Percentiles rank a stretch among this genome's conserved stretches.
These are phyloP conservation scores for Metschnikowia sp. DNA, from an alignment of 805 yeast species.

Conservation along the genomic window DNA sequence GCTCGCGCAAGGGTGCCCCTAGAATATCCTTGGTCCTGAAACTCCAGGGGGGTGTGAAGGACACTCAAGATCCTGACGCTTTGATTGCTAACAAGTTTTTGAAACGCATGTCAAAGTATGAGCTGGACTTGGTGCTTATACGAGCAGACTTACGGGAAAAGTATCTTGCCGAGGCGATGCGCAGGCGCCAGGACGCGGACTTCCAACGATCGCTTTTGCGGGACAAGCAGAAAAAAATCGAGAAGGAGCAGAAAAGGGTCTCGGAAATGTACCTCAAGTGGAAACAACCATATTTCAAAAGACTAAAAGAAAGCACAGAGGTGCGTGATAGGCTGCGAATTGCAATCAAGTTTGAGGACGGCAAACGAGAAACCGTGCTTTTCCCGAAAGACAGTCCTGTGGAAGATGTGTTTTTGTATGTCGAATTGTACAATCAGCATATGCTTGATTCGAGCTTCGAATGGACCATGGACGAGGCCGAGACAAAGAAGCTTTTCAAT, in stretches of 20 bases:
- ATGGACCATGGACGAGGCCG: slow-evolving; percentile 21
- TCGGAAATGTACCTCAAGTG: slow-evolving; percentile 39
- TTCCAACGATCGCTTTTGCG: slow-evolving; percentile 65
- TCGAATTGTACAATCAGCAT: slow-evolving; percentile 37
- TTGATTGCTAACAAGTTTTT: slow-evolving; percentile 39
- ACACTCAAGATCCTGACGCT: slow-evolving; percentile 31
- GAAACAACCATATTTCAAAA: slow-evolving; percentile 30
- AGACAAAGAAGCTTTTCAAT: slow-evolving; percentile 22
- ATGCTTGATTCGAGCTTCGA: slow-evolving; percentile 30
- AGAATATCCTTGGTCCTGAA: slow-evolving; percentile 59
- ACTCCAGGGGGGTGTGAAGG: slow-evolving; percentile 58
- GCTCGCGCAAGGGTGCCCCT: slow-evolving; percentile 51
- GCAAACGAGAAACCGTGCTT: slow-evolving; percentile 47
- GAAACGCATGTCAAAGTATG: slow-evolving; percentile 52
- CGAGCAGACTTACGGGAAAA: slow-evolving; percentile 62
- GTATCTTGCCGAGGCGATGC: slow-evolving; percentile 52
- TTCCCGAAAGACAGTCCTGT: slow-evolving; percentile 31
- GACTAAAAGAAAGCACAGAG: slow-evolving; percentile 14
- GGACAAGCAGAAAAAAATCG: slow-evolving; percentile 53
- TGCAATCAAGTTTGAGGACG: slow-evolving; percentile 65
- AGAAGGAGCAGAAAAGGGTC: slow-evolving; percentile 23
- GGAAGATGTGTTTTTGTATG: slow-evolving; percentile 33
- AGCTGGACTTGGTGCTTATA: slow-evolving; percentile 56
- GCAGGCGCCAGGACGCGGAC: slow-evolving; percentile 74
- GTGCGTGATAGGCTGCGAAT: slow-evolving; percentile 47